These are phyloP conservation scores for Exophiala mesophila DNA, from an alignment of 2,329 filamentous ascomycete genomes.

Conservation along the genomic window DNA sequence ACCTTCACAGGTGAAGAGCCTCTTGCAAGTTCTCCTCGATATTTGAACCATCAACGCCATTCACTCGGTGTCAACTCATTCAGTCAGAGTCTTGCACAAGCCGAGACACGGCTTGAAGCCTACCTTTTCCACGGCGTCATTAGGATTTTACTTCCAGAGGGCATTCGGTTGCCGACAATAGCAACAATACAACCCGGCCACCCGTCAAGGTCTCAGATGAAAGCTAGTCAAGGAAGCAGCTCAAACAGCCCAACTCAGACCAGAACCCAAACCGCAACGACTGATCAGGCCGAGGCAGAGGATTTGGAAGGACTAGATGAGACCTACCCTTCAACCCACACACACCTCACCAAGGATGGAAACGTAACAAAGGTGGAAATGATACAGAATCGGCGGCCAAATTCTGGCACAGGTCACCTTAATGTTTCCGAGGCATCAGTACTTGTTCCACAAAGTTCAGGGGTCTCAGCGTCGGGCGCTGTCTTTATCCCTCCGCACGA, in stretches of 20 bases:
- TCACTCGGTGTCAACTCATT: too few relatives aligned
- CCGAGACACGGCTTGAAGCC: too few relatives aligned
- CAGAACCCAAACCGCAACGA: background rate
- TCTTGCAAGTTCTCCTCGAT: too few relatives aligned
- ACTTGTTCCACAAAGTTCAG: conserved; percentile 10
- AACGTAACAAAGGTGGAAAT: too few relatives aligned
- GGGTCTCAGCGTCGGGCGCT: conserved; percentile 15
- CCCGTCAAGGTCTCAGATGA: conserved; percentile 14
- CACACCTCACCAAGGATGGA: too few relatives aligned
- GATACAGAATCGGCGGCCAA: too few relatives aligned
- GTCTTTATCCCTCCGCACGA: conserved; percentile 16
- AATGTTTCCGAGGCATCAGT: conserved; percentile 21
- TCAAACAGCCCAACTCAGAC: conserved; percentile 2
- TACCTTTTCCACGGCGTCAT: too few relatives aligned
- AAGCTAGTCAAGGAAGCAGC: conserved; percentile 2
- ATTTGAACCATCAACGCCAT: too few relatives aligned
- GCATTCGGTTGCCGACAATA: conserved; percentile 13
- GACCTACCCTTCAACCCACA: too few relatives aligned
- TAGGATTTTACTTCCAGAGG: conserved; percentile 15
- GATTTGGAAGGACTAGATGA: too few relatives aligned
- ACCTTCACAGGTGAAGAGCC: too few relatives aligned
- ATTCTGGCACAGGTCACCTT: conserved; percentile 14
- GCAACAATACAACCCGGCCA: conserved; percentile 16
- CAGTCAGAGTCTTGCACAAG: too few relatives aligned
- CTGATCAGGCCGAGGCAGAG: conserved; percentile 2